phyloP scores from a whole-genome alignment of 768 basidiomycete species.

The Amanita thiersii region DNA sequence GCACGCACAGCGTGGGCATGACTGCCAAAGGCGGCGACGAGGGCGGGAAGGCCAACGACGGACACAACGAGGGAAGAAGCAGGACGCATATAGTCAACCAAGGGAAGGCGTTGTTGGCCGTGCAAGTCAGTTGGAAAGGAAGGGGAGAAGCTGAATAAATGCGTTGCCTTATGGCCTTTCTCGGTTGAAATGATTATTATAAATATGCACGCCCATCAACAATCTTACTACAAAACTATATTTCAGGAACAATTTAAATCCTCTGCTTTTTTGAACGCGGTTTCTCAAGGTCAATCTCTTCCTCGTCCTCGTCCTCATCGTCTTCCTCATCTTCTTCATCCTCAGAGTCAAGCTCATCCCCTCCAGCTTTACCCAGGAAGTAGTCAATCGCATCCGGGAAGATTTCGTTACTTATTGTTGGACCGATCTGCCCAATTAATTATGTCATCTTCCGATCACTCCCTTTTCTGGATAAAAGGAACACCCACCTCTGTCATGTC shows the following conservation, averaged over 20 bases:
- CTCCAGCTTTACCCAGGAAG: constrained; percentile 62
- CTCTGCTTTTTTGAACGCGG: constrained; percentile 71
- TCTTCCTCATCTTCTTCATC: constrained; percentile 54
- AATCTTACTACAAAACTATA: background rate
- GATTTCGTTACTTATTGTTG: constrained; percentile 65
- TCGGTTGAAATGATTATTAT: background rate
- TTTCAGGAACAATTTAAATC: constrained; percentile 27
- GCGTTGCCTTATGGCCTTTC: background rate
- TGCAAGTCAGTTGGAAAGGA: background rate
- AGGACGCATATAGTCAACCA: constrained; percentile 9
- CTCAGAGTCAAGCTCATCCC: constrained; percentile 55
- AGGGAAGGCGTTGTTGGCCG: background rate
- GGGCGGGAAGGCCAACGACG: constrained; percentile 27
- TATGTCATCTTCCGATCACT: background rate
- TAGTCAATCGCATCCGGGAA: constrained; percentile 79
- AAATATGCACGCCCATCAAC: background rate
- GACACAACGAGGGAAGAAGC: constrained; percentile 19
- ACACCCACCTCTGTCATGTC: constrained; percentile 58
- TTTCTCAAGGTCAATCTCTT: constrained; percentile 85
- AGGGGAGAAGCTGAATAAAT: background rate
- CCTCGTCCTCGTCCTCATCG: constrained; percentile 71
- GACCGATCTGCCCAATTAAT: constrained; percentile 48
- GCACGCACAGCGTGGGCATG: background rate
- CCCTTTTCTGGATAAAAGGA: background rate
- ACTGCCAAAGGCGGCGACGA: constrained; percentile 14